Percentiles rank a stretch among this genome's conserved stretches.
phyloP scores from a whole-genome alignment of 2,329 filamentous ascomycete species.

The Hymenotorrendiella dingleyae region DNA sequence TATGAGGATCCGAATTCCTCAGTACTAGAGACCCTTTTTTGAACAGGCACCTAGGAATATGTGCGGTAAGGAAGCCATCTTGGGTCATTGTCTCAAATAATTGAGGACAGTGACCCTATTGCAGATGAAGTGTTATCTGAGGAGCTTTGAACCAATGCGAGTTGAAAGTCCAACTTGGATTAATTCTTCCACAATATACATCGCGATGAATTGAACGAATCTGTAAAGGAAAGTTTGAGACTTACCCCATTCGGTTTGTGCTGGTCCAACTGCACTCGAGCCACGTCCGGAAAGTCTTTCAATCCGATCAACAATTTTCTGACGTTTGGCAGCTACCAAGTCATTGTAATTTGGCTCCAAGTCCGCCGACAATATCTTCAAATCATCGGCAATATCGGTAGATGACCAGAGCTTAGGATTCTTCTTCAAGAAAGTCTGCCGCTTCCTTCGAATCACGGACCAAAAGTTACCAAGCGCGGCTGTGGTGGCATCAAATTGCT shows the following conservation, averaged over 20 bases:
- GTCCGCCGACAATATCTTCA: slow-evolving; percentile 5
- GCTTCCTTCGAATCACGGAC: slow-evolving; percentile 3
- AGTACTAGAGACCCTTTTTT: no score
- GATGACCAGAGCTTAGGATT: neutral
- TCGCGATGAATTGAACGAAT: no score
- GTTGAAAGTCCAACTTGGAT: no score
- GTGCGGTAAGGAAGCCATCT: no score
- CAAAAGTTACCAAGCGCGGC: neutral
- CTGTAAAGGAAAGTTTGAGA: no score
- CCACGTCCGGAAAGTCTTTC: neutral
- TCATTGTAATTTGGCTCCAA: neutral
- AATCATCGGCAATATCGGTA: slow-evolving; percentile 1
- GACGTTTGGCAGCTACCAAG: neutral
- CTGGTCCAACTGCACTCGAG: neutral
- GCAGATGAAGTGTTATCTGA: no score
- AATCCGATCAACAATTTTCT: slow-evolving; percentile 3
- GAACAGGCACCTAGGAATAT: no score
- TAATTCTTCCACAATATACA: no score
- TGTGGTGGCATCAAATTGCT: neutral
- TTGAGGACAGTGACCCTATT: no score
- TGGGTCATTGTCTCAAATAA: no score
- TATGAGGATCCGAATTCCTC: no score
- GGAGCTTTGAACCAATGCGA: no score
- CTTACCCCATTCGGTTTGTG: slow-evolving; percentile 4
- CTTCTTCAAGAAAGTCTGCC: slow-evolving; percentile 1